These are phyloP conservation scores for Penicillium riverlandense DNA, from an alignment of 495 filamentous ascomycete genomes.

Conservation along the genomic window DNA sequence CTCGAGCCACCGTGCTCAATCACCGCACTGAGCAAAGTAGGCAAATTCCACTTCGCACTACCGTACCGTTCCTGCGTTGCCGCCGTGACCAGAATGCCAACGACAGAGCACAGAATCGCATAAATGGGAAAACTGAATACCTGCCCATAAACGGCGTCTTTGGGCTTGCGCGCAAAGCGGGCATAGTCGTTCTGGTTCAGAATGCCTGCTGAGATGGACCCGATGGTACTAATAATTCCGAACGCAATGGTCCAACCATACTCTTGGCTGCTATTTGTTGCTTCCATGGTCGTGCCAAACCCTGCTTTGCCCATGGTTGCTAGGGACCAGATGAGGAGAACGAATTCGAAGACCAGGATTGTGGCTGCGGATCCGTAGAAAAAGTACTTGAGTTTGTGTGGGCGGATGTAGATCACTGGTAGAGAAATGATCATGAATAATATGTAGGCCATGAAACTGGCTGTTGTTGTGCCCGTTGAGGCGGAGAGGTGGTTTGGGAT, in stretches of 20 bases:
- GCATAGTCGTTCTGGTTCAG: slow-evolving; percentile 18
- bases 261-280: no score
- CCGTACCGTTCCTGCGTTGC: slow-evolving; percentile 27
- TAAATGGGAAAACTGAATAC: slow-evolving; percentile 10
- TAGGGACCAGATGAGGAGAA: slow-evolving; percentile 6
- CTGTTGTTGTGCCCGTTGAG: slow-evolving; percentile 19
- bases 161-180: slow-evolving; percentile 14
- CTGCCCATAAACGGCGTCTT: slow-evolving; percentile 14
- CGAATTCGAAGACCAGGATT: slow-evolving; percentile 6
- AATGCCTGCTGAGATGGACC: slow-evolving; percentile 13
- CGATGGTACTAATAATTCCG: slow-evolving; percentile 12
- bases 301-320: slow-evolving; percentile 8
- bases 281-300: slow-evolving; percentile 5
- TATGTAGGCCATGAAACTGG: slow-evolving; percentile 16
- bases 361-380: slow-evolving; percentile 9
- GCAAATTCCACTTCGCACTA: slow-evolving; percentile 33
- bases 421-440: slow-evolving; percentile 13
- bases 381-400: slow-evolving; percentile 7
- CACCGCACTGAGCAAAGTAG: slow-evolving; percentile 25
- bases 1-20: slow-evolving; percentile 18
- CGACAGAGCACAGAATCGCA: slow-evolving; percentile 21
- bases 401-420: slow-evolving; percentile 9
- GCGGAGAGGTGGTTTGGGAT: slow-evolving; percentile 20
- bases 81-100: slow-evolving; percentile 31
- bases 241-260: slow-evolving; percentile 11